Evolutionary conservation across 352 stramenopile genomes (phyloP), one percentile per base, ranked within the genome.

Genomic region (Pythium aristosporum): DNA sequence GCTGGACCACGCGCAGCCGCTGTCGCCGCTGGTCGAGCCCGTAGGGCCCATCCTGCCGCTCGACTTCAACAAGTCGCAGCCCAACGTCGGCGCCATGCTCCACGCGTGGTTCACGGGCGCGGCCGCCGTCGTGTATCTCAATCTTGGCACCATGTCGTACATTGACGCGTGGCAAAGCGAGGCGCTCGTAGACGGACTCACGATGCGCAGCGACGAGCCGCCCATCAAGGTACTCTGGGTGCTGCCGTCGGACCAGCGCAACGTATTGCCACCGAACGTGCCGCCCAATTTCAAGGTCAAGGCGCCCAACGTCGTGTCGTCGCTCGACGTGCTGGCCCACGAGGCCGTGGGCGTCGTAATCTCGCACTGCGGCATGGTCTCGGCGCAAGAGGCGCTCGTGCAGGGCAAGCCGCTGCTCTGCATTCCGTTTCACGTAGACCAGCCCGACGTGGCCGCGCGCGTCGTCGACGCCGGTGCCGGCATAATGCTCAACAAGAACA

Each of bases 291-390:
- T 94, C 47, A 75, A 88, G 6, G 65, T 96, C 23, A 91, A 92
- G 60, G 54, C 79, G 5, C 80, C 84, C 15, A 85, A 68, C 21
- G 64, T 65, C 4, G 67, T 94, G 39, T 80, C 83, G 4, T 83
- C 83, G 32, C 34, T 92, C 15, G 79, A 91, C 56, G 72, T 95
- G 9, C 64, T 95, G 12, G 72, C 68, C 12, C 86, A 94, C 13
- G 67, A 69, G 4, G 69, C 73, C 18, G 76, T 96, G 9, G 75
- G 68, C 0, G 52, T 94, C 18, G 85, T 94, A 4, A 72, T 97
- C 39, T 96, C 85, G n/a, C 88, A 97, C 61, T 97, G 89, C 55
- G 89, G 89, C 21, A 92, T 94, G 78, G 79, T 82, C 7, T 89
- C 87, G 21, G 85, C 85, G 12, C 86, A 96, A 70, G 87, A 96